These are phyloP conservation scores for Zasmidium citrigriseum DNA, from an alignment of 2,329 filamentous ascomycete genomes.

Conservation along the genomic window DNA sequence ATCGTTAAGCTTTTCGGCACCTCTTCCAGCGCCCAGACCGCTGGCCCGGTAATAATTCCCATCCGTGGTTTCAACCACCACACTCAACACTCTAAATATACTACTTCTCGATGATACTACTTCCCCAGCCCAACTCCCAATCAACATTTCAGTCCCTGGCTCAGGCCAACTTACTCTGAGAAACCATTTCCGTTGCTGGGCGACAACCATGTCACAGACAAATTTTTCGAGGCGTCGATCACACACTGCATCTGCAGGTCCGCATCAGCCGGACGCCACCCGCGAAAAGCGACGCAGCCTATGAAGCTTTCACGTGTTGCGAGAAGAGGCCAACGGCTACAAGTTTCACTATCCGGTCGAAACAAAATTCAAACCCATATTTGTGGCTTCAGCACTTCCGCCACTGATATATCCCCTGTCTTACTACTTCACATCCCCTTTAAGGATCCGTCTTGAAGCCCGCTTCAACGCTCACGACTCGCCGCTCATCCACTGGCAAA, in stretches of 20 bases:
- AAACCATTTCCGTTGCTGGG: not conserved
- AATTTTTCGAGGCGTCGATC: not conserved
- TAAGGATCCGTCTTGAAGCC: too few species aligned
- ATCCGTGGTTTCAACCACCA: not conserved
- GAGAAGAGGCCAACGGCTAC: not conserved
- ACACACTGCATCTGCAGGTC: conserved; percentile 7
- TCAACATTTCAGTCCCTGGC: too few species aligned
- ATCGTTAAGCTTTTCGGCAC: not conserved
- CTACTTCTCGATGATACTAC: too few species aligned
- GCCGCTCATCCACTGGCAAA: conserved; percentile 35
- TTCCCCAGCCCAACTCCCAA: too few species aligned
- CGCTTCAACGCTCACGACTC: too few species aligned
- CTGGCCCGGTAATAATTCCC: not conserved
- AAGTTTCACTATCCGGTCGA: not conserved
- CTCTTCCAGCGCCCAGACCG: not conserved
- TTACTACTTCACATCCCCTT: too few species aligned
- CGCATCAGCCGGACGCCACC: conserved; percentile 11
- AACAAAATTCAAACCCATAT: not conserved
- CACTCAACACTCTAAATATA: too few species aligned
- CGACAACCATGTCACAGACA: not conserved
- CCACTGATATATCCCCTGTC: too few species aligned
- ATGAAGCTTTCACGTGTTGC: conserved; percentile 9
- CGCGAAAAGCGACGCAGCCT: not conserved
- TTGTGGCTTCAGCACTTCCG: not conserved
- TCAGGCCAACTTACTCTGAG: not conserved